These are phyloP conservation scores for Suillus weaverae DNA, from an alignment of 768 basidiomycete genomes.

Conservation along the genomic window DNA sequence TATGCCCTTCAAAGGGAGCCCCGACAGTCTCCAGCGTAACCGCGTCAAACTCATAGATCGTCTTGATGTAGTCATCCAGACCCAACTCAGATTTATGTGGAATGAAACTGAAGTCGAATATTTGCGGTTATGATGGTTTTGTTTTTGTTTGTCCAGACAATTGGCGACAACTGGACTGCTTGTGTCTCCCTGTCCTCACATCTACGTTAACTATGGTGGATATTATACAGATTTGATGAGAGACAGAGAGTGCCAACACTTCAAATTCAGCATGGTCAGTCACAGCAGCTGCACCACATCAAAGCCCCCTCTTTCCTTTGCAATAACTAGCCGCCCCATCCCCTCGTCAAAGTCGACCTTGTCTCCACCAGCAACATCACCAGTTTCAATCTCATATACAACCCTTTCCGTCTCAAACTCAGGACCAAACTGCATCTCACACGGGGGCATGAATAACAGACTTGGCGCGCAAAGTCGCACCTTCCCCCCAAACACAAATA, in stretches of 20 bases:
- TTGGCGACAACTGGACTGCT: too few species aligned
- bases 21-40: too few species aligned
- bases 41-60: too few species aligned
- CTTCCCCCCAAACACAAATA: slow-evolving; percentile 24
- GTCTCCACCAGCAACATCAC: slow-evolving; percentile 13
- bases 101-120: too few species aligned
- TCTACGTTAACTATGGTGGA: not conserved
- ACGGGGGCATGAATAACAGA: slow-evolving; percentile 24
- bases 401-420: slow-evolving; percentile 24
- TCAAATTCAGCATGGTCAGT: not conserved
- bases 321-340: slow-evolving; percentile 31
- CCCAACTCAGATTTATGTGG: too few species aligned
- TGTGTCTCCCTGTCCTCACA: too few species aligned
- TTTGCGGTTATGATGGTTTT: too few species aligned
- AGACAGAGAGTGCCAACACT: not conserved
- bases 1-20: too few species aligned
- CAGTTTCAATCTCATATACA: slow-evolving; percentile 15
- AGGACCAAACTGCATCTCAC: slow-evolving; percentile 30
- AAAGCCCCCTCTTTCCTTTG: slow-evolving; percentile 24
- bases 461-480: slow-evolving; percentile 23
- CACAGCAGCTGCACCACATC: slow-evolving; percentile 24
- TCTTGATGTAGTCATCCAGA: too few species aligned
- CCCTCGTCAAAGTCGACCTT: slow-evolving; percentile 33
- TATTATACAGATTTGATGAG: not conserved
- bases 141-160: too few species aligned